These are phyloP conservation scores for Chaetomium sp. DNA, from an alignment of 2,329 filamentous ascomycete species.

Conservation along the genomic window DNA sequence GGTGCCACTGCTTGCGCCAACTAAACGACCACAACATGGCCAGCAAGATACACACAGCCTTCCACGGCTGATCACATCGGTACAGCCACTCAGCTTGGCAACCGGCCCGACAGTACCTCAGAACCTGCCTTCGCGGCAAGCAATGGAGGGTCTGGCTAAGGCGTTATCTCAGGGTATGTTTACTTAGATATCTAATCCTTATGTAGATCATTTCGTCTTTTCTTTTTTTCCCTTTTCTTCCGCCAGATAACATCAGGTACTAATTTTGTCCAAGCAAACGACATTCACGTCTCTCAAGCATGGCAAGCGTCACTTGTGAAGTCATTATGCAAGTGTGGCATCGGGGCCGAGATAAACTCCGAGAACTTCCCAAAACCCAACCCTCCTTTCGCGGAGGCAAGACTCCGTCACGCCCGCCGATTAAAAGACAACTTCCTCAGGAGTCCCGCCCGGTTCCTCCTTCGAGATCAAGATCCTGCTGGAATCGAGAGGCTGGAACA, in stretches of 20 bases:
- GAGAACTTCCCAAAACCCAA: not conserved
- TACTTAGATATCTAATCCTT: too few relatives aligned
- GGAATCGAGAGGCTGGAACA: constrained; percentile 15
- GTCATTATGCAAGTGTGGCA: constrained; percentile 5
- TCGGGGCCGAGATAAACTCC: not conserved
- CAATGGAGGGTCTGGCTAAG: constrained; percentile 12
- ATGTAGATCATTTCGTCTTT: too few relatives aligned
- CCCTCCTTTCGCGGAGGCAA: constrained; percentile 6
- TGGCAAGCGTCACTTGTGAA: not conserved
- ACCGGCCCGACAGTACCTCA: not conserved
- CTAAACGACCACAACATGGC: not conserved
- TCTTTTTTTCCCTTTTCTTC: too few relatives aligned
- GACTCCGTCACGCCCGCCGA: constrained; percentile 5
- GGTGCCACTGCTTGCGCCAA: not conserved
- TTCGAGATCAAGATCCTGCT: constrained; percentile 8
- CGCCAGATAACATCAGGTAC: too few relatives aligned
- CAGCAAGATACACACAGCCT: not conserved
- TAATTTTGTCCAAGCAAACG: too few relatives aligned
- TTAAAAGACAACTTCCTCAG: constrained; percentile 18
- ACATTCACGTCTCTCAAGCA: too few relatives aligned
- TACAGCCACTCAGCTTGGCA: not conserved
- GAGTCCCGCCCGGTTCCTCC: constrained; percentile 14
- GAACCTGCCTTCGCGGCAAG: constrained; percentile 1
- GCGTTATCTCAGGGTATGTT: constrained; percentile 7
- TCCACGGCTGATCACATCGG: not conserved